Conservation (phyloP, 2,329 filamentous ascomycete genomes). For the Fusarium sacchari region DNA sequence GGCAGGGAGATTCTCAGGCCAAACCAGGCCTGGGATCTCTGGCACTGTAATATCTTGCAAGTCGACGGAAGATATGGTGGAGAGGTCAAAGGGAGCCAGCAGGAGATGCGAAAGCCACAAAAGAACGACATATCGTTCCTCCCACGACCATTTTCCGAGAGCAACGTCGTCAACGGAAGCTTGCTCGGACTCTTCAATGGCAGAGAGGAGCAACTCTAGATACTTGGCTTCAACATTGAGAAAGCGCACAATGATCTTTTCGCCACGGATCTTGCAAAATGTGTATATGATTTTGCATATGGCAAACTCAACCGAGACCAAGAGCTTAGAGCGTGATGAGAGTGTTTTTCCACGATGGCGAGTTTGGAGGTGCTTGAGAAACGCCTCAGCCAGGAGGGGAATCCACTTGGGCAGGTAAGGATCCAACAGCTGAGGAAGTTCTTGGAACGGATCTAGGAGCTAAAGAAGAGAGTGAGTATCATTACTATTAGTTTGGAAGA, state of each 20-base stretch:
- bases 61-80: constrained; percentile 78
- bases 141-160: constrained; percentile 71
- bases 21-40: constrained; percentile 59
- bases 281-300: constrained; percentile 85
- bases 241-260: constrained; percentile 92
- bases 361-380: constrained; percentile 71
- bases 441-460: constrained; percentile 88
- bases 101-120: constrained; percentile 88
- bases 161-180: constrained; percentile 27
- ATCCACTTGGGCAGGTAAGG: constrained; percentile 81
- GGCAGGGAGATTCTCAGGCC: constrained; percentile 71
- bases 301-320: constrained; percentile 71
- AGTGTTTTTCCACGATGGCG: constrained; percentile 53
- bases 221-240: constrained; percentile 89
- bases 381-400: constrained; percentile 78
- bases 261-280: constrained; percentile 92
- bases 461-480: constrained; percentile 35
- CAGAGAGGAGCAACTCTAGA: constrained; percentile 80
- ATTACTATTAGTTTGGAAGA: not conserved
- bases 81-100: constrained; percentile 88
- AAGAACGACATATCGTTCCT: constrained; percentile 87
- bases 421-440: constrained; percentile 93
- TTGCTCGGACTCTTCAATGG: constrained; percentile 71
- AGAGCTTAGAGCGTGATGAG: constrained; percentile 50
- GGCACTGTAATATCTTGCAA: constrained; percentile 58